These are phyloP conservation scores for Gynandropsis gynandra DNA, from an alignment of 345 rosid species.

Conservation along the genomic window DNA sequence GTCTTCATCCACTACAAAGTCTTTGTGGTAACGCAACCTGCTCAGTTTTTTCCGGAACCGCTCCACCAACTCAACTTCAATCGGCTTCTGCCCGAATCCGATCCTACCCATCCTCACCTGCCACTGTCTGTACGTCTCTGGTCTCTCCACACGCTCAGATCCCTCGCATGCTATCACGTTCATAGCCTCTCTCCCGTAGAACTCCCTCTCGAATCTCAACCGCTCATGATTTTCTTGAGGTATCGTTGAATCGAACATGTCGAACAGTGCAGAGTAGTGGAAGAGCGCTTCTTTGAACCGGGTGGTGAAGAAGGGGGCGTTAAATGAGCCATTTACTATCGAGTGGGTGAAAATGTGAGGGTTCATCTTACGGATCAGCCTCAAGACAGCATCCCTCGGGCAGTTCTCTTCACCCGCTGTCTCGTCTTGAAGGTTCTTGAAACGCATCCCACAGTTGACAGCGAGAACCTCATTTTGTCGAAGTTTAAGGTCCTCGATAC, in stretches of 20 bases:
- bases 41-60: conserved; percentile 29
- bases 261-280: conserved; percentile 61
- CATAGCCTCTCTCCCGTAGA: conserved; percentile 54
- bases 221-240: conserved; percentile 43
- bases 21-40: conserved; percentile 51
- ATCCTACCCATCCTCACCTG: conserved; percentile 49
- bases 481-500: conserved; percentile 56
- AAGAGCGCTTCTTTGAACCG: conserved; percentile 72
- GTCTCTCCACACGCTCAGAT: conserved; percentile 62
- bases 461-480: conserved; percentile 49
- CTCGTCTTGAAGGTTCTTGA: conserved; percentile 54
- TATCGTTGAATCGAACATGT: conserved; percentile 46
- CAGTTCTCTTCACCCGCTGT: conserved; percentile 44
- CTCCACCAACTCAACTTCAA: conserved; percentile 41
- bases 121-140: conserved; percentile 84
- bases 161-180: conserved; percentile 84
- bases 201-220: conserved; percentile 49
- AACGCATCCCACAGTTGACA: conserved; percentile 41
- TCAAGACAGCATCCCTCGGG: conserved; percentile 49
- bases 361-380: conserved; percentile 50
- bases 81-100: conserved; percentile 51
- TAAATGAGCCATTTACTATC: conserved; percentile 51
- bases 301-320: conserved; percentile 68
- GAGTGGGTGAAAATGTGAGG: conserved; percentile 50
- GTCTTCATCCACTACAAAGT: conserved; percentile 59